Evolutionary conservation across 2,329 filamentous ascomycete genomes (phyloP).

Genomic region (Calonectria pteridis): DNA sequence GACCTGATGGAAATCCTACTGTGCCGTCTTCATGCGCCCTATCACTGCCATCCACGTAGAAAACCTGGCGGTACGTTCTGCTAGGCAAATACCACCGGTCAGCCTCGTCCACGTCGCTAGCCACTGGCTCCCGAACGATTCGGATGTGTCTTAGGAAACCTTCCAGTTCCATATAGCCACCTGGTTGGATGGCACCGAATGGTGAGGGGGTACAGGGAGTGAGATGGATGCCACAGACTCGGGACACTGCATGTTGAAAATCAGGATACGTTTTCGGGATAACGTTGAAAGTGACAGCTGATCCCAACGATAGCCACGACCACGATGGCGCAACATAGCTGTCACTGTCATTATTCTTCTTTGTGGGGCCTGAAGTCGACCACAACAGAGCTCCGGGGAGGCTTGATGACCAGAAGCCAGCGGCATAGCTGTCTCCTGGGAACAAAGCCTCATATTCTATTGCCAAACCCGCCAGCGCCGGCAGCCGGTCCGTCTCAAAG

Average conservation of each 20-base stretch:
- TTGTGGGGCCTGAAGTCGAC: neutral
- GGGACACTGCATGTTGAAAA: neutral
- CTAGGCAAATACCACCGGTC: neutral
- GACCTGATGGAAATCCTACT: neutral
- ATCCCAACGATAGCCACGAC: constrained; percentile 1
- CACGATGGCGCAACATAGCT: neutral
- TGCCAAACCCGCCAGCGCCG: neutral
- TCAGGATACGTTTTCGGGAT: neutral
- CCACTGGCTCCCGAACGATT: neutral
- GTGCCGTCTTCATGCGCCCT: neutral
- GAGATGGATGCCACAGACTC: neutral
- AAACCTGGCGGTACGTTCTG: neutral
- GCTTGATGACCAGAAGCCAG: neutral
- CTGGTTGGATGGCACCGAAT: neutral
- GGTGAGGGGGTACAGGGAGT: neutral
- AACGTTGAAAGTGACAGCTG: neutral
- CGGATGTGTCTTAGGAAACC: neutral
- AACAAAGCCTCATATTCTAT: neutral
- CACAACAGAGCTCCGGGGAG: neutral
- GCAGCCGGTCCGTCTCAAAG: neutral
- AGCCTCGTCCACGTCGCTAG: neutral
- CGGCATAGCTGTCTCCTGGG: neutral
- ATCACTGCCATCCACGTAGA: neutral
- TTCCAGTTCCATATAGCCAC: neutral
- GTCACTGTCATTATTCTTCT: neutral